A percentile compares a stretch with the other conserved stretches of the same genome.
Evolutionary conservation across 495 filamentous ascomycete genomes (phyloP).

Genomic region (Xylaria cubensis): DNA sequence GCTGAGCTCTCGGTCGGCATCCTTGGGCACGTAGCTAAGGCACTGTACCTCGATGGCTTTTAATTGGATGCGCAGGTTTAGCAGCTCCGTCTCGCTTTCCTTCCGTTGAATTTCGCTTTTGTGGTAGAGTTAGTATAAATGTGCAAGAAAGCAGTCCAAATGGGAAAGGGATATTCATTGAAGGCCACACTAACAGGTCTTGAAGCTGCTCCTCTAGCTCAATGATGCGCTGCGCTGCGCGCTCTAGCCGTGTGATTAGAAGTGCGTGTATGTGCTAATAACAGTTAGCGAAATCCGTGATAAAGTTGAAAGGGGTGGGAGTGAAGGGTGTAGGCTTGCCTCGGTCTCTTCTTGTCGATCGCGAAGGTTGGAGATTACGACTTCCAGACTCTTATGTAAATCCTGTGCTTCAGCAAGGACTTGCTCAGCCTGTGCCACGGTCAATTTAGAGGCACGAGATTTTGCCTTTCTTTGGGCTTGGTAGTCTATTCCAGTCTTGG

Average conservation of each 20-base stretch:
- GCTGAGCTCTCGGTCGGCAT: constrained; percentile 50
- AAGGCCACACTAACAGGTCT: constrained; percentile 50
- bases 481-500: constrained; percentile 21
- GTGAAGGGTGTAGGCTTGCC: constrained; percentile 38
- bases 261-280: constrained; percentile 60
- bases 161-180: neutral
- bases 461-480: neutral
- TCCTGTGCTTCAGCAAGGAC: constrained; percentile 51
- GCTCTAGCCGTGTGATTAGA: constrained; percentile 57
- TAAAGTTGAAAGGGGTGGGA: neutral
- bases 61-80: constrained; percentile 59
- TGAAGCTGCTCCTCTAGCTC: constrained; percentile 54
- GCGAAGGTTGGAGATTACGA: constrained; percentile 46
- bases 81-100: constrained; percentile 52
- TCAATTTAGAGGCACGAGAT: constrained; percentile 26
- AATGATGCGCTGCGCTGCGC: constrained; percentile 59
- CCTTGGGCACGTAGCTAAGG: constrained; percentile 47
- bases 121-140: constrained; percentile 27
- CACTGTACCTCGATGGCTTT: constrained; percentile 61
- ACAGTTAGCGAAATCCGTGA: constrained; percentile 16
- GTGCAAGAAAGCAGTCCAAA: neutral
- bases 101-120: constrained; percentile 46
- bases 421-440: constrained; percentile 37
- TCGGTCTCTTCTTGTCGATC: constrained; percentile 58
- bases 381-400: constrained; percentile 46